A percentile compares a stretch with the other conserved stretches of the same genome.
Conservation (phyloP, 352 stramenopile genomes). For the Thraustochytrium striatum region DNA sequence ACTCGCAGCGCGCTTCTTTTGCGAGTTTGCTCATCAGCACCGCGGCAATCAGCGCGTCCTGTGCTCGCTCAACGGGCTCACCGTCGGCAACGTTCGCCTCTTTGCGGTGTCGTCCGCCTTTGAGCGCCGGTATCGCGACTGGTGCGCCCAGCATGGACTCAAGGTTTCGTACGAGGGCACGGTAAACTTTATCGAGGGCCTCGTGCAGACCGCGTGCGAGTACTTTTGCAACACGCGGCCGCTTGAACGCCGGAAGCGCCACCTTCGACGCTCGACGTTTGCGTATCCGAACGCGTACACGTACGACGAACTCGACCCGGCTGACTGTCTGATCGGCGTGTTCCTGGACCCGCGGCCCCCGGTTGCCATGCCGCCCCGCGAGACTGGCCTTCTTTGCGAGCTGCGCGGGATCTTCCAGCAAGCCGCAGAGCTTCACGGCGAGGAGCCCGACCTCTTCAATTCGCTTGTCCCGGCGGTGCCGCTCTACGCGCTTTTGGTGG, state of each 20-base stretch:
- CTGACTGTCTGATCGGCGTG: background rate
- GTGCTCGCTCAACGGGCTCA: conserved; percentile 21
- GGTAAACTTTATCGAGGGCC: conserved; percentile 5
- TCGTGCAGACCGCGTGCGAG: background rate
- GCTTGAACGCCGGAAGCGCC: background rate
- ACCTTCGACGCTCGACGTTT: conserved; percentile 6
- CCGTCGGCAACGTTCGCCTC: conserved; percentile 3
- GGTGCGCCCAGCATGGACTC: background rate
- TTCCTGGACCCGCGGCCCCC: background rate
- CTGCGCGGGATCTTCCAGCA: conserved; percentile 25
- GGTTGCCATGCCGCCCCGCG: background rate
- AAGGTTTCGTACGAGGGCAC: conserved; percentile 23
- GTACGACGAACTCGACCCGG: background rate
- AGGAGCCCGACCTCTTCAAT: background rate
- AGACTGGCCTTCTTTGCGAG: background rate
- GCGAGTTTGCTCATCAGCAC: conserved; percentile 19
- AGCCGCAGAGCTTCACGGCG: background rate
- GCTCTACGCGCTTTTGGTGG: conserved; percentile 3
- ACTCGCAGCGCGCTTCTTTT: conserved; percentile 21
- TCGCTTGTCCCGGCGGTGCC: conserved; percentile 12
- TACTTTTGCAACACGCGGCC: conserved; percentile 6
- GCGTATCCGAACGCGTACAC: conserved; percentile 15
- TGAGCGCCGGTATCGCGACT: conserved; percentile 2
- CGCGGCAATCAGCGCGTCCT: conserved; percentile 22
- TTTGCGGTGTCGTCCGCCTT: background rate